Evolutionary conservation across 169 alveolate genomes (phyloP), one percentile per base, ranked within the genome.

Genomic region (Amoebophrya sp.): DNA sequence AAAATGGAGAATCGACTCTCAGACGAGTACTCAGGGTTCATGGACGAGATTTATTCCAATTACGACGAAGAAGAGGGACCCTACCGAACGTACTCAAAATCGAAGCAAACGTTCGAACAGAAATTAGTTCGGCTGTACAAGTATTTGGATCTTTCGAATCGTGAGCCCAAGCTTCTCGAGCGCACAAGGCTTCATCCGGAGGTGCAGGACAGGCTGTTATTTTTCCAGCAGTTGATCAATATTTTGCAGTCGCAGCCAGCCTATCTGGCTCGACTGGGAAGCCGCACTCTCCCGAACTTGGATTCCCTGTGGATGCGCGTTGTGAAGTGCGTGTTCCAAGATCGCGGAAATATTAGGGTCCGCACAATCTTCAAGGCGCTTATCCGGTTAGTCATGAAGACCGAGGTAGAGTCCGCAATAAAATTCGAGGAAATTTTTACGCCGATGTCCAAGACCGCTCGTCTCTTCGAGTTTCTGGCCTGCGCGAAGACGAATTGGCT

Each of bases 181-280:
- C 12, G 83, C 36, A 65, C 83, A 36, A 6, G 26, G 36, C 3
- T 65, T 10, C 2, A 65, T 36, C 83, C 83, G 2, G 83, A 65
- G 83, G 83, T 65, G 83, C 83, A 65, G 83, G 83, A 65, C 83
- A 29, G 83, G 83, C n/a, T 65, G 83, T 0, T 65, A 36, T 65
- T 26, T 36, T 65, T 65, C 83, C 18, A 65, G 38, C 83, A 65
- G 26, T 26, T 65, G 83, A 26, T 65, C 39, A 26, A 0, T 10
- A 36, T 65, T 10, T 36, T 65, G 83, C 83, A 65, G 83, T 6
- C 33, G 33, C 83, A 65, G 83, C 83, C 83, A 6, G 83, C 83
- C 2, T 65, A 26, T 26, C 2, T 65, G 2, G 2, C 83, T 10
- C 83, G 83, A 36, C 33, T 65, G 2, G 83, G 83, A 10, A 65